phyloP scores from a whole-genome alignment of 2,329 filamentous ascomycete genomes.

The Orbilia ellipsospora region DNA sequence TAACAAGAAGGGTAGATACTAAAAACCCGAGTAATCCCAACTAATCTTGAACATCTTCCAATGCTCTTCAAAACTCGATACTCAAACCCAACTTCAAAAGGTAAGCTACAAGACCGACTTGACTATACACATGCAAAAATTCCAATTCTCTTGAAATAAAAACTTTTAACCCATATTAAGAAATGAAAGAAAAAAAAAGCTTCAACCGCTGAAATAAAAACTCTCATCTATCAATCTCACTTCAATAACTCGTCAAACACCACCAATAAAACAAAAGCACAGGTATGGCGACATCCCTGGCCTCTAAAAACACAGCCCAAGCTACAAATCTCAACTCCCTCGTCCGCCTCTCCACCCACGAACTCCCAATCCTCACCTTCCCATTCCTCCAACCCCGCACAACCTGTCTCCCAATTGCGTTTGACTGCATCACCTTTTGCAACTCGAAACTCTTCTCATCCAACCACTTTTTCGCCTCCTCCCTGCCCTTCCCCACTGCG shows the following conservation, averaged over 20 bases:
- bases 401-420: conserved; percentile 34
- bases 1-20: too few relatives aligned
- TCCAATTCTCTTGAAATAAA: not conserved
- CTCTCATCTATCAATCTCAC: conserved; percentile 12
- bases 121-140: too few relatives aligned
- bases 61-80: too few relatives aligned
- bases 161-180: not conserved
- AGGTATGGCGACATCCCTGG: conserved; percentile 28
- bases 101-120: too few relatives aligned
- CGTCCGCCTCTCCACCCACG: conserved; percentile 43
- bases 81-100: too few relatives aligned
- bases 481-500: conserved; percentile 36
- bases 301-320: conserved; percentile 38
- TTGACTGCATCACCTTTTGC: conserved; percentile 49
- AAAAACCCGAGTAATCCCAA: too few relatives aligned
- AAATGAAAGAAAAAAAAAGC: conserved; percentile 3
- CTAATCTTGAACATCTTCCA: too few relatives aligned
- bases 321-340: conserved; percentile 8
- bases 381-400: conserved; percentile 49
- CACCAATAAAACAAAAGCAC: conserved; percentile 47
- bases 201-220: not conserved
- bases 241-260: conserved; percentile 40
- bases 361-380: conserved; percentile 19
- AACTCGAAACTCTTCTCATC: conserved; percentile 52
- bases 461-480: conserved; percentile 50